Evolutionary conservation across 805 yeast genomes (phyloP).

Genomic region (Candida vaughaniae): DNA sequence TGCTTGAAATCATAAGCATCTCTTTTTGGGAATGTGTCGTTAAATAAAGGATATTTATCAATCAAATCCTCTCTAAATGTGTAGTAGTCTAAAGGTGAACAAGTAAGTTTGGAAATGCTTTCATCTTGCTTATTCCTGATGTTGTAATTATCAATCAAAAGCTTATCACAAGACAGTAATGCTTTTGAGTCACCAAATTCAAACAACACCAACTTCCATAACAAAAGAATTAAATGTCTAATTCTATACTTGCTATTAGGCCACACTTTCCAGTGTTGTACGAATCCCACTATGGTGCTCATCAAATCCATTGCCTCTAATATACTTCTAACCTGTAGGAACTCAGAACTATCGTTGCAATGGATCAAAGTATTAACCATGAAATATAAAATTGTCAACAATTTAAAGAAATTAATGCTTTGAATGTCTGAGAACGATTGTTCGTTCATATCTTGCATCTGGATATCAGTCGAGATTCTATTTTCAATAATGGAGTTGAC

Average conservation of each 20-base stretch:
- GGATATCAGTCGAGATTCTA: neutral
- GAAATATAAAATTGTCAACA: constrained; percentile 36
- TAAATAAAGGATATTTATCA: constrained; percentile 75
- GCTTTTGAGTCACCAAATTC: constrained; percentile 59
- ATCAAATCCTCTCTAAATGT: constrained; percentile 72
- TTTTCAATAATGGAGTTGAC: constrained; percentile 1
- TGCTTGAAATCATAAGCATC: constrained; percentile 16
- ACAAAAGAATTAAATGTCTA: constrained; percentile 53
- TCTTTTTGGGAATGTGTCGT: constrained; percentile 27
- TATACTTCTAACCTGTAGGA: constrained; percentile 13
- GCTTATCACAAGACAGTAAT: constrained; percentile 44
- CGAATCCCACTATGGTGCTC: constrained; percentile 41
- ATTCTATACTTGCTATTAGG: constrained; percentile 42
- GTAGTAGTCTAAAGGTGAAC: constrained; percentile 84
- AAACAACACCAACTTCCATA: constrained; percentile 54
- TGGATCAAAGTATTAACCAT: constrained; percentile 24
- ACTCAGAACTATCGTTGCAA: constrained; percentile 5
- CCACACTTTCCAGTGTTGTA: constrained; percentile 70
- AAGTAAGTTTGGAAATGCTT: constrained; percentile 32
- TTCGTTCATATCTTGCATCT: neutral
- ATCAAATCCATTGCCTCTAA: constrained; percentile 41
- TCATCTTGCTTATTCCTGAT: constrained; percentile 22
- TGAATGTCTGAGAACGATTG: too few species aligned
- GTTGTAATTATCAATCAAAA: constrained; percentile 43
- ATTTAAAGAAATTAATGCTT: constrained; percentile 22